Base-by-base conservation (phyloP, 176 grass and related monocot species). In the Carex parvula region DNA sequence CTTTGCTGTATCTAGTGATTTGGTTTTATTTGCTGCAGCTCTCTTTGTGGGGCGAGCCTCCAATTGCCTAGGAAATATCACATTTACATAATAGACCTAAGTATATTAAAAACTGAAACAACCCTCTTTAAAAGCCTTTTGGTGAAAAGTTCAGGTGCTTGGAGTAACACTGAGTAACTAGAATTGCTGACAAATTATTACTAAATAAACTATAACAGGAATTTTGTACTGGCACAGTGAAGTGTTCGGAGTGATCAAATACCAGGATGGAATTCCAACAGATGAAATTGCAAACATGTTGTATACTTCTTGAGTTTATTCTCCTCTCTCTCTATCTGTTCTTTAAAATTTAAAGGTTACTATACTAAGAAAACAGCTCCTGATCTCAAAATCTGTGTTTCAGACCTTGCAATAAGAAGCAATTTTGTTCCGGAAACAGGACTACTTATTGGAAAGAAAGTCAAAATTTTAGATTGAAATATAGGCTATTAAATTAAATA, bases 11-110 rank as follows among this genome's bases (percentile, higher is more conserved):
- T 75, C 12, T 75, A 52, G 70, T 75, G 70, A 75, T 75, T 75
- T 44, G 42, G 70, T 46, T 75, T 74, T 42, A 75, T 75, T 75
- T 53, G 42, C 70, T 75, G 70, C 70, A 75, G 10, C 70, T 75
- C 44, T 29, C 11, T 26, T n/a, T 68, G 30, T 68, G 64, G 3
- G 2, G 70, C 15, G 3, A 46, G 20, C 20, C 70, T 46, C 44
- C 12, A 52, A 52, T 52, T 75, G 42, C 53, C 32, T 37, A 37
- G 29, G 65, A 17, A 37, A 39, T 2, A 35, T 69, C 33, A 70
- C 16, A 70, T 70, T 70, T 70, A 70, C 66, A 18, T 41, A 70
- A 70, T 8, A 17, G 33, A 70, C 32, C 70, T 26, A 53, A 75
- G 20, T 53, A 46, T 29, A 75, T 29, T 53, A 24, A 26, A 52